Conservation (phyloP, 163 green algal species). For the Picocystis sp. region DNA sequence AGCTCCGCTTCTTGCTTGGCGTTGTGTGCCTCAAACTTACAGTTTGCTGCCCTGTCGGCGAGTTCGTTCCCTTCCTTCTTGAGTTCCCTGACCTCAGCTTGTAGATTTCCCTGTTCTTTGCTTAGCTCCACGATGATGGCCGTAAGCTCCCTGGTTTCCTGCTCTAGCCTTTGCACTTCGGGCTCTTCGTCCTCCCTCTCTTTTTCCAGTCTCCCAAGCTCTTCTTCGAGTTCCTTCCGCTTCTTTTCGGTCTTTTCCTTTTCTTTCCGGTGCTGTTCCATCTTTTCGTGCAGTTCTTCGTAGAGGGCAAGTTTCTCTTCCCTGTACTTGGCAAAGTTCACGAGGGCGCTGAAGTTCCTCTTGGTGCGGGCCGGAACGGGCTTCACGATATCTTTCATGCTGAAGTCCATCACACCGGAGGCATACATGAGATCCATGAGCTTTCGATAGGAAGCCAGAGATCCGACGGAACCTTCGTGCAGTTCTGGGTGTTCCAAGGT, state of each 20-base stretch:
- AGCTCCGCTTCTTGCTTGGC: constrained; percentile 16
- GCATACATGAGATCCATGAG: constrained; percentile 47
- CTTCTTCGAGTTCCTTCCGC: constrained; percentile 9
- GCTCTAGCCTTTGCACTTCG: constrained; percentile 39
- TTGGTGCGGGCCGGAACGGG: constrained; percentile 50
- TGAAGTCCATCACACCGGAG: constrained; percentile 56
- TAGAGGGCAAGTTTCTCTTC: constrained; percentile 71
- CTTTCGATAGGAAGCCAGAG: constrained; percentile 49
- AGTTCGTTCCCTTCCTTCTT: constrained; percentile 10
- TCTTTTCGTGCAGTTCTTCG: constrained; percentile 10
- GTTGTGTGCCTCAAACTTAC: constrained; percentile 6
- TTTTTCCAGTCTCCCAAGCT: constrained; percentile 34
- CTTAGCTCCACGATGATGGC: constrained; percentile 50
- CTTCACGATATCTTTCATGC: constrained; percentile 68
- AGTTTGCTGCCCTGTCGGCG: background rate
- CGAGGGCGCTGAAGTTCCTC: constrained; percentile 61
- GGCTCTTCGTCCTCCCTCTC: constrained; percentile 26
- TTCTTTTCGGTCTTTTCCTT: no score
- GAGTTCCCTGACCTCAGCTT: constrained; percentile 31
- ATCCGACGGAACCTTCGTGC: constrained; percentile 81
- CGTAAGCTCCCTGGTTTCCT: constrained; percentile 31
- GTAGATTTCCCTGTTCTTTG: constrained; percentile 45
- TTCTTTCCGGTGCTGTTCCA: background rate
- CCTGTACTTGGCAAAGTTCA: constrained; percentile 90
- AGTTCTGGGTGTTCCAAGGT: constrained; percentile 80